A percentile compares a stretch with the other conserved stretches of the same genome.
phyloP scores from a whole-genome alignment of 805 yeast genomes.

The Kluyveromyces dobzhanskii region DNA sequence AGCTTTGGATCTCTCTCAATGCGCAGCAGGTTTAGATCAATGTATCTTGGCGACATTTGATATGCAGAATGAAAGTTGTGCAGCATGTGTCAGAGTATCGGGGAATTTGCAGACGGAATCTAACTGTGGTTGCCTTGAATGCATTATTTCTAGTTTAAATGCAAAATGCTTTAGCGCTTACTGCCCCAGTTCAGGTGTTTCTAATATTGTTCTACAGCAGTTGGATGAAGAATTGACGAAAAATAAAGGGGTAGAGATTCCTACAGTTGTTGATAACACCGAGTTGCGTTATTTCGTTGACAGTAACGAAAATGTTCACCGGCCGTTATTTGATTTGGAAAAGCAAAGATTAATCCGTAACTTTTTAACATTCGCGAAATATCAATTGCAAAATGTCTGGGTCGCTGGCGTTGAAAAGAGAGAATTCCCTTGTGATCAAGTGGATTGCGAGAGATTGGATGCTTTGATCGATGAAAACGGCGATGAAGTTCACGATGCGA shows the following conservation, averaged over 20 bases:
- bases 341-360: not conserved
- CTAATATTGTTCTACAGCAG: not conserved
- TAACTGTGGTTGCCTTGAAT: conserved; percentile 18
- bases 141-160: conserved; percentile 10
- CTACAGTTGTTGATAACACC: not conserved
- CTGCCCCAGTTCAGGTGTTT: conserved; percentile 7
- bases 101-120: conserved; percentile 9
- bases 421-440: conserved; percentile 4
- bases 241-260: not conserved
- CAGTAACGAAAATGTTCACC: not conserved
- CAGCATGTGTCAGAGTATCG: conserved; percentile 11
- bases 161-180: conserved; percentile 10
- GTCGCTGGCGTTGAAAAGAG: not conserved
- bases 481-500: not conserved
- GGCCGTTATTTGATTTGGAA: conserved; percentile 1
- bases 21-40: conserved; percentile 2
- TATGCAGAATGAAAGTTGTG: conserved; percentile 10
- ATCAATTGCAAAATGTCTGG: not conserved
- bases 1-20: conserved; percentile 2
- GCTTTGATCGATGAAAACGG: not conserved
- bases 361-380: not conserved
- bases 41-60: conserved; percentile 10
- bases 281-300: conserved; percentile 4
- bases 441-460: conserved; percentile 1
- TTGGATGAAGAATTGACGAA: not conserved